Conservation (phyloP, 2,329 filamentous ascomycete genomes). For the Penicillium sp. region DNA sequence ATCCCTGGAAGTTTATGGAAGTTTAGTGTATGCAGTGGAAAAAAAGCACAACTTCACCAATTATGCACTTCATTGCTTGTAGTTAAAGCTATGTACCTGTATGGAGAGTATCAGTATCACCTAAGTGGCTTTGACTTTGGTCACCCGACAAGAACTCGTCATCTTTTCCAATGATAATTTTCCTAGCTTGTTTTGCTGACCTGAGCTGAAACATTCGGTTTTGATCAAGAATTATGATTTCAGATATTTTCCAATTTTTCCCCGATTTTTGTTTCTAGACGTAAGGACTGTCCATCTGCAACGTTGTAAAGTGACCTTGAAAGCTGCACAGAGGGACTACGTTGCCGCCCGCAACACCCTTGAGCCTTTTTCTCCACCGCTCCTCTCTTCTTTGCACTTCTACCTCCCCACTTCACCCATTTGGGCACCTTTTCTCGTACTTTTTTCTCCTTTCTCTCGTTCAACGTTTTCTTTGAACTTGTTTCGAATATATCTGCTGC, state of each 20-base stretch:
- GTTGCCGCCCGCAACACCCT: conserved; percentile 40
- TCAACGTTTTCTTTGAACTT: background rate
- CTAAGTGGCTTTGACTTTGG: background rate
- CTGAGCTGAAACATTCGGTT: background rate
- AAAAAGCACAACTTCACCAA: background rate
- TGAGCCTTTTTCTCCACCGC: conserved; percentile 31
- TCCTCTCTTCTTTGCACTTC: conserved; percentile 30
- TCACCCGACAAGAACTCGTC: conserved; percentile 2
- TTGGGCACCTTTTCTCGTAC: conserved; percentile 17
- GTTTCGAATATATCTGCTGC: conserved; percentile 15
- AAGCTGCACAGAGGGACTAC: conserved; percentile 25
- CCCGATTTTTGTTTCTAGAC: background rate
- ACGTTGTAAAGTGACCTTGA: conserved; percentile 19
- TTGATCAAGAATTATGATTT: background rate
- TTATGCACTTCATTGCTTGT: background rate
- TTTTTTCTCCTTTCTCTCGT: conserved; percentile 8
- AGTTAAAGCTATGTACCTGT: background rate
- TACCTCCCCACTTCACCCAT: conserved; percentile 27
- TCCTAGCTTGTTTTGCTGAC: background rate
- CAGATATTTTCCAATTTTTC: background rate
- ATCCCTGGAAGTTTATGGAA: conserved; percentile 11
- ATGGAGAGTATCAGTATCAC: background rate
- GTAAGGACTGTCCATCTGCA: conserved; percentile 3
- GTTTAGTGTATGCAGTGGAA: background rate
- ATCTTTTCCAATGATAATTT: background rate